A percentile compares a stretch with the other conserved stretches of the same genome.
Conservation (phyloP, 2,329 filamentous ascomycete species). For the Stenocarpella maydis region DNA sequence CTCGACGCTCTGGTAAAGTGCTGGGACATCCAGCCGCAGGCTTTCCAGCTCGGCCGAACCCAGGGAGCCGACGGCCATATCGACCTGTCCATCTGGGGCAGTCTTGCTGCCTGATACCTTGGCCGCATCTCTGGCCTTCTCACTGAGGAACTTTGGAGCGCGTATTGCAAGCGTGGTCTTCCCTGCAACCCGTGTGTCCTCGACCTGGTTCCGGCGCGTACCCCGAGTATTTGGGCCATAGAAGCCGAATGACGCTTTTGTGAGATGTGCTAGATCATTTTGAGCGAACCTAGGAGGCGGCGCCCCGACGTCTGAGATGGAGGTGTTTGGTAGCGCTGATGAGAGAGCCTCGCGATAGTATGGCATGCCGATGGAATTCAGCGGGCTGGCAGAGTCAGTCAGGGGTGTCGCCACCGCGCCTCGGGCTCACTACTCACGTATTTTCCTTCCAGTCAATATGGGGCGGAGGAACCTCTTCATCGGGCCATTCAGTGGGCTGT, state of each 20-base stretch:
- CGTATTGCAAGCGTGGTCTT: conserved; percentile 69
- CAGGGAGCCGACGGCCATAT: conserved; percentile 71
- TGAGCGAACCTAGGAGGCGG: conserved; percentile 79
- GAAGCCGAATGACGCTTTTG: conserved; percentile 76
- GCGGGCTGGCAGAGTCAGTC: conserved; percentile 60
- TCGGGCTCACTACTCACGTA: conserved; percentile 58
- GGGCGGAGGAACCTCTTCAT: conserved; percentile 65
- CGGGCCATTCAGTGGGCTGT: conserved; percentile 79
- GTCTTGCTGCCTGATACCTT: conserved; percentile 53
- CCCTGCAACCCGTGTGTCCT: conserved; percentile 74
- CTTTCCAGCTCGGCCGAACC: conserved; percentile 76
- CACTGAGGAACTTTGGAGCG: conserved; percentile 92
- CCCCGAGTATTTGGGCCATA: conserved; percentile 81
- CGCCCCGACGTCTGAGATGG: conserved; percentile 85
- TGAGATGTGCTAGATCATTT: conserved; percentile 73
- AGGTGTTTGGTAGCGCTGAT: conserved; percentile 88
- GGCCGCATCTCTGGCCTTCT: conserved; percentile 79
- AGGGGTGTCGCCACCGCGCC: neutral
- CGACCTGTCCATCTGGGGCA: conserved; percentile 52
- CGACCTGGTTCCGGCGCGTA: conserved; percentile 80
- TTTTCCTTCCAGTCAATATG: conserved; percentile 75
- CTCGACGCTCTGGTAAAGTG: conserved; percentile 92
- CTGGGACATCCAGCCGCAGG: conserved; percentile 81
- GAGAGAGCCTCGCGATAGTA: conserved; percentile 89
- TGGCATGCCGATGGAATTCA: conserved; percentile 89